phyloP scores from a whole-genome alignment of 2,329 filamentous ascomycete genomes.

The Botrytis deweyae region DNA sequence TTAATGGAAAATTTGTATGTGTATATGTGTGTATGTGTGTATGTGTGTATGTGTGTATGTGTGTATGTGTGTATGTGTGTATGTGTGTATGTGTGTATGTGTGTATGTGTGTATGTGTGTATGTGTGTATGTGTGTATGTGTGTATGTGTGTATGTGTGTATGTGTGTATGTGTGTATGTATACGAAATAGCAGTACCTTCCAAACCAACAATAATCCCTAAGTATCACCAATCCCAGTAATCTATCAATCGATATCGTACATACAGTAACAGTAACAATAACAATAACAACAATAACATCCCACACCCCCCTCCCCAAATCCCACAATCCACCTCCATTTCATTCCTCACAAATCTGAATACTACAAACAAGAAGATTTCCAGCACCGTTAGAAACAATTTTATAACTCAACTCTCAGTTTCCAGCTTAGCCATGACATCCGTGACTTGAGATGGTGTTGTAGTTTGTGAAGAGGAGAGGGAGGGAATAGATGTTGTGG shows the following conservation, averaged over 20 bases:
- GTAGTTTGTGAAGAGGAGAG: background rate
- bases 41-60: too few relatives aligned
- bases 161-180: too few relatives aligned
- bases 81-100: too few relatives aligned
- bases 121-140: too few relatives aligned
- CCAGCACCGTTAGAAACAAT: background rate
- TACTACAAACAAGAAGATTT: background rate
- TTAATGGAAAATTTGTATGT: too few relatives aligned
- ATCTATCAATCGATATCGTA: background rate
- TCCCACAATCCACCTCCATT: background rate
- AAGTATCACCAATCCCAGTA: background rate
- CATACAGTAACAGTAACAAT: background rate
- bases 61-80: too few relatives aligned
- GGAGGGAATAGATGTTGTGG: accelerated
- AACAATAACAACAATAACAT: background rate
- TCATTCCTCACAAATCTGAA: background rate
- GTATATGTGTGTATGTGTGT: too few relatives aligned
- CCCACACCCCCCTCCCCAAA: background rate
- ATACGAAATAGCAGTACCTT: too few relatives aligned
- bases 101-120: too few relatives aligned
- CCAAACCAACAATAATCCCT: too few relatives aligned
- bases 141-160: too few relatives aligned
- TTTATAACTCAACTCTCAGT: accelerated
- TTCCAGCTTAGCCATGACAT: background rate
- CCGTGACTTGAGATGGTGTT: background rate